Evolutionary conservation across 2,329 filamentous ascomycete species (phyloP), one percentile per base, ranked within the genome.

Genomic region (Cladophialophora exuberans): DNA sequence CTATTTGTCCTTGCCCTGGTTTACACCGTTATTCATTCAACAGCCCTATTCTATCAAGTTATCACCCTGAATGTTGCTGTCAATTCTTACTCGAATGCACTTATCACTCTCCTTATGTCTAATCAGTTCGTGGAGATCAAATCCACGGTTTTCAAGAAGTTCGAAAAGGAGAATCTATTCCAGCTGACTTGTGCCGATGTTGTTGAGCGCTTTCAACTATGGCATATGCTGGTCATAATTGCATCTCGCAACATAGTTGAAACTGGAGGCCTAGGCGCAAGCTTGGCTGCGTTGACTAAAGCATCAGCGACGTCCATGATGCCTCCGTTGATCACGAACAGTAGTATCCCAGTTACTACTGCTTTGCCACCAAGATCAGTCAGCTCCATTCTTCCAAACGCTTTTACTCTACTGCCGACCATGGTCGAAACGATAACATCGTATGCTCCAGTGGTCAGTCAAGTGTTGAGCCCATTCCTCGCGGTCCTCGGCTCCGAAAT

Each of bases 121-220:
- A 99, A 97, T 68, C 95, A 99, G 68, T 99, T 99, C 66, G 94
- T 99, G 38, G 94, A 99, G 74, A 96, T 99, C 78, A 99, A 99
- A 69, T 90, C 90, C 57, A 95, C 92, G 0, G 95, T 99, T 1
- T 99, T 99, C 79, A 97, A 99, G 76, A 94, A 93, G 57, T 96
- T 97, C 61, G 94, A 99, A 66, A 97, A 97, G 70, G 94, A 99
- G 68, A 97, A 96, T 62, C 77, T 96, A 0, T 99, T 99, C 69
- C 94, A 99, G 70, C 80, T 99, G 11, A 96, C 93, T 0, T 99
- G 94, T 63, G 93, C 94, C 3, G 94, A 99, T 69, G 87, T 99
- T 28, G 94, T 99, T 1, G 94, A 99, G 73, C 62, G 94, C 1
- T 99, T 99, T 66, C 94, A 99, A 67, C 82, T 99, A 1, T 97